These are phyloP conservation scores for Neurospora sp. DNA, from an alignment of 495 filamentous ascomycete genomes.

Conservation along the genomic window DNA sequence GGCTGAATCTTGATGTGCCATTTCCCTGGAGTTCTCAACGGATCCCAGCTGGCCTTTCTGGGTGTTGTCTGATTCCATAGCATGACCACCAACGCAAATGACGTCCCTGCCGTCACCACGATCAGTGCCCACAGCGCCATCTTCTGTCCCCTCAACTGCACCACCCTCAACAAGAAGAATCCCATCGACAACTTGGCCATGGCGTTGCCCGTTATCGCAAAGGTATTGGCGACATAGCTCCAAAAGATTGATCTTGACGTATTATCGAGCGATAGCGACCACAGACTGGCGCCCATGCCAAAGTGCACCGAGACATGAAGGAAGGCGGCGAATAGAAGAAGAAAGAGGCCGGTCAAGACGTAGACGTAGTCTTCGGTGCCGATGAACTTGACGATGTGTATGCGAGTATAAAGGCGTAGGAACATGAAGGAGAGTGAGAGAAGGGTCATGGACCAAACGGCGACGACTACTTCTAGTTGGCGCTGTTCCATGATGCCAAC, in stretches of 20 bases:
- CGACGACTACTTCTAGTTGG: slow-evolving; percentile 21
- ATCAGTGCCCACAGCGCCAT: slow-evolving; percentile 26
- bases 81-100: slow-evolving; percentile 22
- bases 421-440: slow-evolving; percentile 20
- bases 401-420: slow-evolving; percentile 28
- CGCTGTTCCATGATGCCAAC: slow-evolving; percentile 6
- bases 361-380: slow-evolving; percentile 30
- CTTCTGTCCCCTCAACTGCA: slow-evolving; percentile 26
- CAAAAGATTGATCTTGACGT: slow-evolving; percentile 28
- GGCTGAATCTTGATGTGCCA: slow-evolving; percentile 31
- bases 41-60: slow-evolving; percentile 26
- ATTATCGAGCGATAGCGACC: slow-evolving; percentile 21
- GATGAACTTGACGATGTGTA: slow-evolving; percentile 27
- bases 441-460: slow-evolving; percentile 28
- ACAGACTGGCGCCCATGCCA: slow-evolving; percentile 26
- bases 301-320: slow-evolving; percentile 27
- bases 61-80: slow-evolving; percentile 31
- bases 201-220: slow-evolving; percentile 30
- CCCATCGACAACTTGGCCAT: slow-evolving; percentile 34
- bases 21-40: slow-evolving; percentile 23
- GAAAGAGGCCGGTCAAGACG: slow-evolving; percentile 23
- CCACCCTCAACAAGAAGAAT: slow-evolving; percentile 30
- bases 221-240: slow-evolving; percentile 30
- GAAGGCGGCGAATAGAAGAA: slow-evolving; percentile 23
- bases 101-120: slow-evolving; percentile 21